Conservation (phyloP, 306 rosid genomes). For the Lathyrus oleraceus region DNA sequence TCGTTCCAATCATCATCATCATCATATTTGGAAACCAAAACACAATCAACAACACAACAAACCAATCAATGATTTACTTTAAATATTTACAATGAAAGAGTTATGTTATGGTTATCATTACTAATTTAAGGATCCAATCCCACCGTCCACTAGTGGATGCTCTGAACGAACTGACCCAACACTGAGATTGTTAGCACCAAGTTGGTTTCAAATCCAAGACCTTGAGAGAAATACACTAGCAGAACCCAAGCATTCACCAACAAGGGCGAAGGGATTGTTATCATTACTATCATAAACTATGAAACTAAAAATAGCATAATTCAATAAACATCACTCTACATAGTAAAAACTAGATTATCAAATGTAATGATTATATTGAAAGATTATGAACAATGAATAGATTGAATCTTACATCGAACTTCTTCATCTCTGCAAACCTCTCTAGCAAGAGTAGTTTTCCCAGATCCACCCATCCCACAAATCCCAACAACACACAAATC, state of each 20-base stretch:
- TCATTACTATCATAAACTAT: background rate
- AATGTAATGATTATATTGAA: background rate
- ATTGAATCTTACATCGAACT: conserved; percentile 60
- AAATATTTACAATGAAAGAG: background rate
- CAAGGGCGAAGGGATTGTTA: background rate
- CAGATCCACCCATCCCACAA: conserved; percentile 82
- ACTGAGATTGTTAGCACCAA: too few species aligned
- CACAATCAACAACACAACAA: background rate
- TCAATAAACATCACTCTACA: background rate
- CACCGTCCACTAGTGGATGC: too few species aligned
- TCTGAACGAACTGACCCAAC: too few species aligned
- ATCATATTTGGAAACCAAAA: background rate
- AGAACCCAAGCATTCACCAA: too few species aligned
- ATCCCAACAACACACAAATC: conserved; percentile 61
- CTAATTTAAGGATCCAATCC: too few species aligned
- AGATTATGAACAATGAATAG: background rate
- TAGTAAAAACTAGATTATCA: background rate
- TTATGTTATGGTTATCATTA: background rate
- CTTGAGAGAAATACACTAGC: too few species aligned
- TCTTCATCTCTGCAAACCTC: conserved; percentile 64
- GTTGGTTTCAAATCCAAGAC: too few species aligned
- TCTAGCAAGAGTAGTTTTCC: conserved; percentile 82
- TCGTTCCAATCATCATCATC: background rate
- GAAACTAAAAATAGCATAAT: conserved; percentile 14
- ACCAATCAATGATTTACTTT: background rate